Evolutionary conservation across 1,284 basidiomycete genomes (phyloP), one percentile per base, ranked within the genome.

Genomic region (Ganoderma lingzhi): DNA sequence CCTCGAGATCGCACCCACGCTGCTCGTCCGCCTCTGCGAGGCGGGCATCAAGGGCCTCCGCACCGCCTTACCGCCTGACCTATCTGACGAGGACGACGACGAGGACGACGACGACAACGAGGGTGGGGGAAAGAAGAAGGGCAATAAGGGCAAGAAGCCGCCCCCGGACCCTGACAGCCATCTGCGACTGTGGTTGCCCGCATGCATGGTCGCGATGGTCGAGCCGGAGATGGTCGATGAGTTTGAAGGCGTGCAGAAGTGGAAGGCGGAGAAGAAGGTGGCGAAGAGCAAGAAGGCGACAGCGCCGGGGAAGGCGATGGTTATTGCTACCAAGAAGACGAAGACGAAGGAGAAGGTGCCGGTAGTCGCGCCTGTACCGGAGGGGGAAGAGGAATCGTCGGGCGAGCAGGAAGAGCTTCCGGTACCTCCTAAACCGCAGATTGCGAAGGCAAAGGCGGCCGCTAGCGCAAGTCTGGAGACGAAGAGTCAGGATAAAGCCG

Each of bases 111-210:
- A 73, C 32, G 78, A 74, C 14, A 76, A 74, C 2, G 83, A 81
- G 14, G 81, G 79, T 5, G 82, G 77, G 10, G 75, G 72, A 51
- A 76, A 73, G 42, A 74, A 68, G 41, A 70, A 66, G 28, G 76
- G 73, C 56, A 83, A 80, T 74, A 77, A 74, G 72, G 73, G 72
- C 15, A 84, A 83, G 76, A 86, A 83, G 70, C 74, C 78, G 15
- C 84, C 85, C 6, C 80, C 85, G 3, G 83, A 86, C 72, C 85
- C 92, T 6, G 69, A 82, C 37, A 82, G 82, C 65, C 83, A 86
- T 72, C 74, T 93, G 72, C 83, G 92, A 37, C 75, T 95, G 42
- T 93, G 92, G 92, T 84, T 94, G 82, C 92, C 93, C 0, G 92
- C 91, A 17, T 89, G 86, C 69, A 91, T 96, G 84, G 86, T 96